Evolutionary conservation across 495 filamentous ascomycete genomes (phyloP).

Genomic region (Cladorrhinum samala): DNA sequence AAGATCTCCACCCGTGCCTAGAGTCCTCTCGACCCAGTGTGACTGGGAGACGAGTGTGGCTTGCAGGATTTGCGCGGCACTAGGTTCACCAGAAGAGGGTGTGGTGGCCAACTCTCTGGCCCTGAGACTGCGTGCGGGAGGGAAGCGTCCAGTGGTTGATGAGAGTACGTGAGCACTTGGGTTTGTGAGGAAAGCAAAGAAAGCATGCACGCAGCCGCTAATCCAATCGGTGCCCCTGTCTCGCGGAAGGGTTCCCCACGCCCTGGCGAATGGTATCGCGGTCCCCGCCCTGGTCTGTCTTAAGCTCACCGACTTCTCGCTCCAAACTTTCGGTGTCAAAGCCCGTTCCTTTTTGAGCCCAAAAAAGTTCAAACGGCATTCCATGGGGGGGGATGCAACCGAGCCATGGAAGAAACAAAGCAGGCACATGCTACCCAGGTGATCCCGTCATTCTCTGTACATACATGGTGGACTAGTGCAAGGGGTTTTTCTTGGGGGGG

Average conservation of each 20-base stretch:
- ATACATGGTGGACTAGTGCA: constrained; percentile 14
- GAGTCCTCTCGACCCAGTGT: too few species aligned
- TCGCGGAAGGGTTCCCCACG: constrained; percentile 11
- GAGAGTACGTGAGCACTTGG: not conserved
- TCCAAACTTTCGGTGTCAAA: constrained; percentile 22
- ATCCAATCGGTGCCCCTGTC: constrained; percentile 22
- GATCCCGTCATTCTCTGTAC: too few species aligned
- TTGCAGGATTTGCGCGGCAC: constrained; percentile 21
- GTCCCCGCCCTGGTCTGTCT: constrained; percentile 17
- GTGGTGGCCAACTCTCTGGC: not conserved
- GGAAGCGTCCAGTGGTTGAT: too few species aligned
- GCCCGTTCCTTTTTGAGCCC: constrained; percentile 6
- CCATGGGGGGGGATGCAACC: constrained; percentile 4
- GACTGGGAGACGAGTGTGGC: too few species aligned
- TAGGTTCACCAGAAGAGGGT: too few species aligned
- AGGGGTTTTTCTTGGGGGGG: constrained; percentile 4
- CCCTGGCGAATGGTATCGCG: constrained; percentile 16
- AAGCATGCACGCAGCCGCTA: constrained; percentile 22
- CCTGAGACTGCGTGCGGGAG: too few species aligned
- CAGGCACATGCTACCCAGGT: not conserved
- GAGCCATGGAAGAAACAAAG: not conserved
- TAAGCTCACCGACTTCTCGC: constrained; percentile 31
- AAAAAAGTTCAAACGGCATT: constrained; percentile 4
- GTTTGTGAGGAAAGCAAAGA: not conserved
- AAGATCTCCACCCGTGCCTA: too few species aligned